phyloP scores from a whole-genome alignment of 768 basidiomycete species.

The Chalciporus sphaerocephalus region DNA sequence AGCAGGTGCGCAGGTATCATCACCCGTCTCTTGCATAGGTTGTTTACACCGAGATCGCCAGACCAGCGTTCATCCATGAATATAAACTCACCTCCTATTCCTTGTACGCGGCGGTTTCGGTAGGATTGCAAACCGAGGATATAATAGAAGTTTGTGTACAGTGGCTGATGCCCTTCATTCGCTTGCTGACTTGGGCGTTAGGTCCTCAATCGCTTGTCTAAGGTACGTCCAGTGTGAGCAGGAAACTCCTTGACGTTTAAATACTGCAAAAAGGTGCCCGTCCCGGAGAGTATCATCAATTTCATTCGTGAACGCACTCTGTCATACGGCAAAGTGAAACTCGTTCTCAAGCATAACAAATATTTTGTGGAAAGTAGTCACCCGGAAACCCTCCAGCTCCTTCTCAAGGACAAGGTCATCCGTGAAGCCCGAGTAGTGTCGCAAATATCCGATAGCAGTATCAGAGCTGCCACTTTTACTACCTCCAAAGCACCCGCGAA shows the following conservation, averaged over 20 bases:
- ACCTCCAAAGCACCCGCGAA: constrained; percentile 79
- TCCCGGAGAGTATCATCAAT: constrained; percentile 78
- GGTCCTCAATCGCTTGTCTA: constrained; percentile 79
- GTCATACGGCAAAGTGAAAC: constrained; percentile 97
- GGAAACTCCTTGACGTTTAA: not conserved
- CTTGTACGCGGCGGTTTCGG: constrained; percentile 96
- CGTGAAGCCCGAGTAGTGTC: constrained; percentile 77
- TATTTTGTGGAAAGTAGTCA: constrained; percentile 96
- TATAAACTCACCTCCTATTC: constrained; percentile 99
- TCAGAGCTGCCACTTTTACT: constrained; percentile 71
- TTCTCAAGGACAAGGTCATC: constrained; percentile 84
- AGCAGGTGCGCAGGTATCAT: constrained; percentile 69
- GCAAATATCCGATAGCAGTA: constrained; percentile 65
- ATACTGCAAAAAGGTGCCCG: constrained; percentile 63
- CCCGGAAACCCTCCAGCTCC: constrained; percentile 83
- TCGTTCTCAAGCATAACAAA: constrained; percentile 96
- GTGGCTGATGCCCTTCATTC: constrained; percentile 17
- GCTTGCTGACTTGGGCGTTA: constrained; percentile 37
- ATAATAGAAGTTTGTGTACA: constrained; percentile 83
- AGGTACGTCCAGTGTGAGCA: constrained; percentile 36
- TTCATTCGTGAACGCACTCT: constrained; percentile 92
- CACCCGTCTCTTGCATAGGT: constrained; percentile 27
- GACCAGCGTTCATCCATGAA: constrained; percentile 97
- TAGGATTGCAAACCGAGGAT: constrained; percentile 95
- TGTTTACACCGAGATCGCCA: constrained; percentile 30